A percentile compares a stretch with the other conserved stretches of the same genome.
Conservation (phyloP, 2,329 filamentous ascomycete genomes). For the Xylariales sp. region DNA sequence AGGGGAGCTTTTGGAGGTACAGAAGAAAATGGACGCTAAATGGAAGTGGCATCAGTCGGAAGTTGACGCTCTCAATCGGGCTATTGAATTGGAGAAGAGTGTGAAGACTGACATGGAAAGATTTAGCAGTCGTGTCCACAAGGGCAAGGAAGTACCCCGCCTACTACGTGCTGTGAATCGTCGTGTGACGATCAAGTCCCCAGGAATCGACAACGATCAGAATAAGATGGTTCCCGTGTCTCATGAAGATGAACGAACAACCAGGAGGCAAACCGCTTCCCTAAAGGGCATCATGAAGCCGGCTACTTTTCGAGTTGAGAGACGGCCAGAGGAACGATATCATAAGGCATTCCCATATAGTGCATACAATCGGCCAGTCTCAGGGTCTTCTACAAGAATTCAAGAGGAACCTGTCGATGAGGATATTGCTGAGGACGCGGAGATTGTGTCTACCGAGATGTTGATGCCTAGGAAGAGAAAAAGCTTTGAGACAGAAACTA, state of each 20-base stretch:
- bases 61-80: slow-evolving; percentile 28
- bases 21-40: slow-evolving; percentile 40
- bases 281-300: slow-evolving; percentile 48
- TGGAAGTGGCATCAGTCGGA: slow-evolving; percentile 37
- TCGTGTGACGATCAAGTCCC: slow-evolving; percentile 45
- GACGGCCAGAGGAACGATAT: slow-evolving; percentile 22
- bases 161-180: slow-evolving; percentile 36
- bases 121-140: neutral
- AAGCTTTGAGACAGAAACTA: slow-evolving; percentile 16
- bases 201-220: slow-evolving; percentile 37
- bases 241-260: slow-evolving; percentile 47
- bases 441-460: neutral
- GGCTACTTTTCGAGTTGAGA: slow-evolving; percentile 6
- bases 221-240: slow-evolving; percentile 43
- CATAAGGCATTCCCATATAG: slow-evolving; percentile 39
- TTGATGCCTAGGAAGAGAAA: slow-evolving; percentile 21
- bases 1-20: slow-evolving; percentile 38
- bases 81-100: slow-evolving; percentile 23
- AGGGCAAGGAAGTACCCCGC: slow-evolving; percentile 1
- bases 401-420: slow-evolving; percentile 9
- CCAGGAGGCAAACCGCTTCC: slow-evolving; percentile 43
- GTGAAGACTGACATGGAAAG: slow-evolving; percentile 8
- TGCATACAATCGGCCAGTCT: slow-evolving; percentile 48
- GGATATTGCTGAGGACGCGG: neutral
- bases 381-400: slow-evolving; percentile 30